Evolutionary conservation across 202 grass and related monocot species (phyloP), one percentile per base, ranked within the genome.

Genomic region (Panicum hallii): DNA sequence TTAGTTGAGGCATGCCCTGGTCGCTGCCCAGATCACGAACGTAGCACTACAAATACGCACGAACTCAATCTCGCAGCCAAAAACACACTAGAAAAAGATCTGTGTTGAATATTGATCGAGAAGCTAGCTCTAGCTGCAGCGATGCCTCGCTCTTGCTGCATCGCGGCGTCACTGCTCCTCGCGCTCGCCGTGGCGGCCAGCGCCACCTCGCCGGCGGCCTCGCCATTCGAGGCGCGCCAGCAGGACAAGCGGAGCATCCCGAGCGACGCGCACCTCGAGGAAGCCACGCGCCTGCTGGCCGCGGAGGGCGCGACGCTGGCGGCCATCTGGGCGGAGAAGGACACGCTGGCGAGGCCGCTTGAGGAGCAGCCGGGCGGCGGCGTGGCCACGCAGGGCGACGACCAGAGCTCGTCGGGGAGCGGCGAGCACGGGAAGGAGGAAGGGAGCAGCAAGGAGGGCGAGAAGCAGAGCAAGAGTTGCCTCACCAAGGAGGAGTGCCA

Each of bases 401-500:
- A 72, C 47, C 77, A 85, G 38, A 60, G 83, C 65, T 82, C 72
- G 64, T 54, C 83, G 19, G 26, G 54, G 55, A 10, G 70, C 88
- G 28, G 41, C 70, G 56, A 83, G 82, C 63, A 63, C 72, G 61
- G 70, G 9, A 84, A 87, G 86, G 72, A 56, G 34, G 50, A 67
- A 22, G 57, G 70, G 66, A 16, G 45, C 22, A 56, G 36, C 82
- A 87, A 91, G 82, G 86, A 80, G 60, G 82, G 71, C 5, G 82
- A 85, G 82, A 91, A 88, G 79, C 63, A 52, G 49, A 47, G 47
- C 30, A 91, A 70, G 82, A 83, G 73, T 52, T 87, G 90, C 87
- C 48, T 92, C 41, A 81, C 54, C 79, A 92, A 87, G 84, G 83
- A 92, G 75, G 83, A 84, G 47, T 92, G 90, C 90, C 75, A 87